Conservation (phyloP, 306 rosid species). For the Hylodesmum podocarpum region DNA sequence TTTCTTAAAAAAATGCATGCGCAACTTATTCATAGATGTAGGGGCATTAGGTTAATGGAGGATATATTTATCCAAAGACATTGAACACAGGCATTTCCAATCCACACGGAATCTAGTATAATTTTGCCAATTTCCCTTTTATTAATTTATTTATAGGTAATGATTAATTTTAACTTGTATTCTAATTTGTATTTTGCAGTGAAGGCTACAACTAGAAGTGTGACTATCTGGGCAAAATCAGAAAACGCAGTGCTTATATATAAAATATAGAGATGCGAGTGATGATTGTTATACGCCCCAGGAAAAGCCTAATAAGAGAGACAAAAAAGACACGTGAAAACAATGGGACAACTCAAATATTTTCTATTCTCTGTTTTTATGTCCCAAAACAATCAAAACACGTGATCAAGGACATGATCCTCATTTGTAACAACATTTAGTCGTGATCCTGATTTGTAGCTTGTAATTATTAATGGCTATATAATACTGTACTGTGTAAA, state of each 20-base stretch:
- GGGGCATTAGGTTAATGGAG: background rate
- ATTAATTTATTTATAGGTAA: background rate
- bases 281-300: background rate
- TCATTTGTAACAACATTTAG: background rate
- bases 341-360: background rate
- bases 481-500: too few species aligned
- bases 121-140: background rate
- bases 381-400: background rate
- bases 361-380: background rate
- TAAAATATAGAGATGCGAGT: background rate
- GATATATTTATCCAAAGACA: too few species aligned
- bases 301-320: background rate
- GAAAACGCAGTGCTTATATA: background rate
- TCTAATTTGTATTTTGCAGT: conserved; percentile 13
- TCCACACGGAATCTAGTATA: background rate
- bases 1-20: too few species aligned
- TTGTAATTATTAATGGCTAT: too few species aligned
- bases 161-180: background rate
- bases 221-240: background rate
- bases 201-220: conserved; percentile 31
- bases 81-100: background rate
- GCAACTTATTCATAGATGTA: background rate
- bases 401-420: background rate
- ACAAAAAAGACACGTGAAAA: conserved; percentile 1
- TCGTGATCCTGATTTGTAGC: too few species aligned